Percentiles rank a stretch among this genome's conserved stretches.
These are phyloP conservation scores for Pseudocercospora macadamiae DNA, from an alignment of 2,329 filamentous ascomycete genomes.

Conservation along the genomic window DNA sequence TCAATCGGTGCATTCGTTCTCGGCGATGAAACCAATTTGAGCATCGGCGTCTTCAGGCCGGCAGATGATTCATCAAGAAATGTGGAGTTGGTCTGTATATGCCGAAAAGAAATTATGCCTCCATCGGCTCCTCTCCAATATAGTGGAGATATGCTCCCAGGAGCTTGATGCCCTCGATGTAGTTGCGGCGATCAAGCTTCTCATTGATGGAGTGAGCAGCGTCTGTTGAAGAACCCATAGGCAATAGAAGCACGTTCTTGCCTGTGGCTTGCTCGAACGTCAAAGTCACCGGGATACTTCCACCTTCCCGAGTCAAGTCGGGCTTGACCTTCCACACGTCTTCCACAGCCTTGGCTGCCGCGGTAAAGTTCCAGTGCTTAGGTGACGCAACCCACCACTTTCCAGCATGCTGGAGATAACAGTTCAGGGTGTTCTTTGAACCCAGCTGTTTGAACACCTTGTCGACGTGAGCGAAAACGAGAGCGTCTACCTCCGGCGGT, in stretches of 20 bases:
- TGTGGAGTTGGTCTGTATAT: no score
- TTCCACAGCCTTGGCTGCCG: slow-evolving; percentile 93
- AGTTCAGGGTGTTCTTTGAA: slow-evolving; percentile 89
- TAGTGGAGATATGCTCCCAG: slow-evolving; percentile 95
- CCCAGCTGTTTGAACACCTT: slow-evolving; percentile 82
- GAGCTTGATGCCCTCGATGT: slow-evolving; percentile 97
- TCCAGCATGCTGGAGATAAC: slow-evolving; percentile 79
- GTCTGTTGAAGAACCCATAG: slow-evolving; percentile 90
- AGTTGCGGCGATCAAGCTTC: slow-evolving; percentile 95
- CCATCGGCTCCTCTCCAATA: slow-evolving; percentile 80
- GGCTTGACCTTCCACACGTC: slow-evolving; percentile 91
- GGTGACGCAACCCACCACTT: slow-evolving; percentile 99
- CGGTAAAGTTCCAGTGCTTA: slow-evolving; percentile 98
- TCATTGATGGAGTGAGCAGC: slow-evolving; percentile 98
- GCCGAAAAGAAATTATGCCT: slow-evolving; percentile 11
- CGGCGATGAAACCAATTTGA: background rate
- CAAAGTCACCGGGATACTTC: slow-evolving; percentile 93
- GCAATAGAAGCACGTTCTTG: slow-evolving; percentile 93
- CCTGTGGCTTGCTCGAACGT: slow-evolving; percentile 97
- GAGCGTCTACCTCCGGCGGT: slow-evolving; percentile 81
- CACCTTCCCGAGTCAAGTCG: slow-evolving; percentile 94
- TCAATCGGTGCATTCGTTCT: background rate
- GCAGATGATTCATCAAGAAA: no score
- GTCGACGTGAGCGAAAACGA: slow-evolving; percentile 81
- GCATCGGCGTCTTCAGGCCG: background rate